phyloP scores from a whole-genome alignment of 768 basidiomycete species.

The Inosperma sp. region DNA sequence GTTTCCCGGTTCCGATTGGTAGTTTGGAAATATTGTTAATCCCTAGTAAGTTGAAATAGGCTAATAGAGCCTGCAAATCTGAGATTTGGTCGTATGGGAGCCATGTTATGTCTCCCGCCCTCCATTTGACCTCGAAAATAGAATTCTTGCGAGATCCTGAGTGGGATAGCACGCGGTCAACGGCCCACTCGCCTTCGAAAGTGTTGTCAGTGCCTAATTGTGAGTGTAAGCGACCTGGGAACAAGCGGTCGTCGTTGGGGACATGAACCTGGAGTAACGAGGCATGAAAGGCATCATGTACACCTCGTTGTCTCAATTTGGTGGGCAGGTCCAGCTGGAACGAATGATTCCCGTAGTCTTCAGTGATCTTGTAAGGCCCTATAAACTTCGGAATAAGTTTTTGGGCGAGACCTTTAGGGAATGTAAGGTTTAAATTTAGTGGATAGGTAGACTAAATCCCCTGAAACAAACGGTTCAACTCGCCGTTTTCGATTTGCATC shows the following conservation, averaged over 20 bases:
- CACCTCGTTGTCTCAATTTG: slow-evolving; percentile 19
- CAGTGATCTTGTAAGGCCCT: slow-evolving; percentile 13
- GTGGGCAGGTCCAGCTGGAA: slow-evolving; percentile 9
- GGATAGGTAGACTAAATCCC: slow-evolving; percentile 14
- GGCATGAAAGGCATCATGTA: slow-evolving; percentile 25
- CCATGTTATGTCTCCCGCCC: slow-evolving; percentile 15
- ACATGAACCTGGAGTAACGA: slow-evolving; percentile 26
- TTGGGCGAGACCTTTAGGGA: slow-evolving; percentile 15
- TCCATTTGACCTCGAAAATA: slow-evolving; percentile 16
- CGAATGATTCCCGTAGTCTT: slow-evolving; percentile 12
- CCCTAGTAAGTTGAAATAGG: slow-evolving; percentile 31
- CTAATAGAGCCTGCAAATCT: slow-evolving; percentile 19
- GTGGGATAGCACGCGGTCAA: slow-evolving; percentile 23
- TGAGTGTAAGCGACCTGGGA: slow-evolving; percentile 26
- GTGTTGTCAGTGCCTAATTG: slow-evolving; percentile 12
- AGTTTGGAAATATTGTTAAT: slow-evolving; percentile 6
- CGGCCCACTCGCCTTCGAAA: slow-evolving; percentile 21
- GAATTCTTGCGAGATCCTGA: slow-evolving; percentile 11
- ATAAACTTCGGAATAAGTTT: slow-evolving; percentile 19
- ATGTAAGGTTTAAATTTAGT: slow-evolving; percentile 16
- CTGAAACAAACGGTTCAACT: slow-evolving; percentile 4
- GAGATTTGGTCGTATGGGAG: slow-evolving; percentile 21
- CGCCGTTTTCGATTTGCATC: slow-evolving; percentile 22
- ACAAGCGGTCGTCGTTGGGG: slow-evolving; percentile 31
- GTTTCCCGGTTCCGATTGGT: not conserved